Conservation (phyloP, 139 green algal genomes). For the Microglena sp. region DNA sequence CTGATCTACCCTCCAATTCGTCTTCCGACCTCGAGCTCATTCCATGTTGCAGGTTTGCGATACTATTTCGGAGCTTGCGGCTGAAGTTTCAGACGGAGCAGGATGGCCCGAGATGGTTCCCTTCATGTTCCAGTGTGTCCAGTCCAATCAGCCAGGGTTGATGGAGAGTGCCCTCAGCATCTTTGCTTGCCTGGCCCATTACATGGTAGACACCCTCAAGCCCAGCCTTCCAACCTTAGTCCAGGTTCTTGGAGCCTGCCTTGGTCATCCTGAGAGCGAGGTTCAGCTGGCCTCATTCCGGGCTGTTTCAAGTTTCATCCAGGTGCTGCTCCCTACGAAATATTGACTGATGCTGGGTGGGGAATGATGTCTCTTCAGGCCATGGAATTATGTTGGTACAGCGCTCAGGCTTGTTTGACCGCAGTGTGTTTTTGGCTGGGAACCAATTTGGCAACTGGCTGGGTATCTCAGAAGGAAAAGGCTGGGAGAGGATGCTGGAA, state of each 20-base stretch:
- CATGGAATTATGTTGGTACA: too few species aligned
- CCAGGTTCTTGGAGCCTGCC: slow-evolving; percentile 10
- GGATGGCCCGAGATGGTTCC: slow-evolving; percentile 91
- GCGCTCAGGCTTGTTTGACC: too few species aligned
- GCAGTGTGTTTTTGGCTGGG: too few species aligned
- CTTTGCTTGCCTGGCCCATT: slow-evolving; percentile 67
- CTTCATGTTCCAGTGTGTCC: slow-evolving; percentile 57
- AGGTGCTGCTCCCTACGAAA: too few species aligned
- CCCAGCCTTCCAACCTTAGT: slow-evolving; percentile 54
- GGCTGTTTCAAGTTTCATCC: slow-evolving; percentile 62
- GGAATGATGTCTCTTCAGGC: too few species aligned
- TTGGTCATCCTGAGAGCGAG: slow-evolving; percentile 30
- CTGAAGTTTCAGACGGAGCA: slow-evolving; percentile 38
- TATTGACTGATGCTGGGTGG: too few species aligned
- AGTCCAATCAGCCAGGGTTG: slow-evolving; percentile 5
- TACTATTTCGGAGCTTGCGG: slow-evolving; percentile 72
- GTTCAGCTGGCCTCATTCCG: slow-evolving; percentile 67
- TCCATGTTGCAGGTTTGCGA: slow-evolving; percentile 65
- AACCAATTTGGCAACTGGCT: too few species aligned
- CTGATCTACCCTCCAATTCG: too few species aligned
- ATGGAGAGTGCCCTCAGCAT: slow-evolving; percentile 57
- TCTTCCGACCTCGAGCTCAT: too few species aligned
- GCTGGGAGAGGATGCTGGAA: too few species aligned
- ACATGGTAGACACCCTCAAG: slow-evolving; percentile 51
- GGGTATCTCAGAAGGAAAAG: too few species aligned